Evolutionary conservation across 352 stramenopile genomes (phyloP), one percentile per base, ranked within the genome.

Genomic region (Ophiocytium majus): DNA sequence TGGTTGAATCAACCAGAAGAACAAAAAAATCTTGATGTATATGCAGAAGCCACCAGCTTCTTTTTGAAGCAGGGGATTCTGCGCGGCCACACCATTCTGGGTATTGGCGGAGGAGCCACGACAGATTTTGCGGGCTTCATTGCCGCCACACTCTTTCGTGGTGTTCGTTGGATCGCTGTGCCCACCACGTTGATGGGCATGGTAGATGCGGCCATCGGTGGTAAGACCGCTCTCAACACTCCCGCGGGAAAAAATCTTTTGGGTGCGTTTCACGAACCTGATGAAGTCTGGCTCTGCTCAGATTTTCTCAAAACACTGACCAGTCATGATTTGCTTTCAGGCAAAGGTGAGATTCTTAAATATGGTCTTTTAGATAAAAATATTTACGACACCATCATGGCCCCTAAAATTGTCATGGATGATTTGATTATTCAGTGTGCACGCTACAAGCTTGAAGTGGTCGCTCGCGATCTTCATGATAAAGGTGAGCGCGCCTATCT

Each of bases 291-390:
- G 88, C 94, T 98, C 80, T 95, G 98, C 86, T 93, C 97, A 10
- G 92, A 92, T 34, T 92, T 93, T 50, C 91, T 99, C 43, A 89
- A 92, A 63, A 98, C 96, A 50, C 91, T 99, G 50, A 95, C 95
- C 10, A 93, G 97, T 89, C 93, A 96, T 23, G 95, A 99, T 90
- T 92, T 98, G 19, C 89, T 95, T 66, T 94, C 87, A 83, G 93
- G 96, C 81, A 94, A 98, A 88, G 93, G 91, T 28, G 96, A 99
- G 89, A 94, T 98, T 43, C 94, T 99, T 90, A 99, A 99, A 90
- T 97, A 97, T 64, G 96, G 95, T 35, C 92, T 97, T 0, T 98
- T 99, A 90, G 95, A 92, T 32, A 91, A 98, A 90, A 91, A 92
- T 0, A 90, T 92, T 81, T 93, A 98, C 64, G 98, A 98, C 89